Evolutionary conservation across 2,329 filamentous ascomycete species (phyloP).

Genomic region (Fusarium duplospermum): DNA sequence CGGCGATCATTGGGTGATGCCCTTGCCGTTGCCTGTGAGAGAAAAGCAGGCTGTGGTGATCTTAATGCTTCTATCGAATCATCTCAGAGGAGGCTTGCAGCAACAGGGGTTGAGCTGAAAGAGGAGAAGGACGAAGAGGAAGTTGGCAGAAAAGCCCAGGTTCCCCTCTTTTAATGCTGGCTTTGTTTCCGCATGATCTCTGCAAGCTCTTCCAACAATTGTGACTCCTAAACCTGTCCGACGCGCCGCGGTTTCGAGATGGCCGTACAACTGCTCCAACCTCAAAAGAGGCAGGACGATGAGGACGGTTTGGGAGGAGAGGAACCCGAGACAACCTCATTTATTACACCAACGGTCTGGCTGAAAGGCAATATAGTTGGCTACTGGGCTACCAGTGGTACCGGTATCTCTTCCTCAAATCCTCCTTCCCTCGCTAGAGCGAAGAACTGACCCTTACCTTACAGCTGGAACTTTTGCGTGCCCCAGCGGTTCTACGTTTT

Average conservation of each 20-base stretch:
- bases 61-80: background rate
- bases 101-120: background rate
- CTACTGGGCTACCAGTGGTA: background rate
- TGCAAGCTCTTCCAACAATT: background rate
- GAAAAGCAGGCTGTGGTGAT: background rate
- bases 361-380: background rate
- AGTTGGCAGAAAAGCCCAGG: too few species aligned
- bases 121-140: too few species aligned
- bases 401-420: background rate
- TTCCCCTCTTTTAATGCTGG: background rate
- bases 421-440: background rate
- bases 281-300: background rate
- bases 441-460: background rate
- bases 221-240: background rate
- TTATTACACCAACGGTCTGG: background rate
- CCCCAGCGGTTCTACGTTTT: background rate
- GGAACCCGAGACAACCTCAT: background rate
- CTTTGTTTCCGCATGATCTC: background rate
- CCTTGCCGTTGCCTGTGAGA: background rate
- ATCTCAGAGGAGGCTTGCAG: background rate
- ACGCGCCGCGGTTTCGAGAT: background rate
- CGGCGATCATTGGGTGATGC: background rate
- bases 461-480: background rate
- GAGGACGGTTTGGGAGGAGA: background rate
- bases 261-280: background rate